Conservation (phyloP, 495 filamentous ascomycete genomes). For the Aspergillus haitiensis region DNA sequence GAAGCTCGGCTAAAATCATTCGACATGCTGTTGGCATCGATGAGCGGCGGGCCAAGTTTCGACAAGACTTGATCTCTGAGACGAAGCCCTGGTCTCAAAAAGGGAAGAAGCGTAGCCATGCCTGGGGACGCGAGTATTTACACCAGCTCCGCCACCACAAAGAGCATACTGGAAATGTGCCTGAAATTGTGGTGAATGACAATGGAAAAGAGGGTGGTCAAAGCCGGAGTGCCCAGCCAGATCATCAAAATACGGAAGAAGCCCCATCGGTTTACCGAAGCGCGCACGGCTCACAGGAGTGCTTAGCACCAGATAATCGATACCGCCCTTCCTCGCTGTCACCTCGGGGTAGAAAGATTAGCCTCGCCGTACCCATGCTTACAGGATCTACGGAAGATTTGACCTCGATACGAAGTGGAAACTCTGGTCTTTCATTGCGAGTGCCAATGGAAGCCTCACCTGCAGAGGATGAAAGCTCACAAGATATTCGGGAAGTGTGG, state of each 20-base stretch:
- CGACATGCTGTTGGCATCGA: conserved; percentile 78
- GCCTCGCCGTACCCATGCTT: conserved; percentile 33
- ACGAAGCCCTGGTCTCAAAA: conserved; percentile 32
- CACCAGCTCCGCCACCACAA: conserved; percentile 6
- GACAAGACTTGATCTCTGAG: conserved; percentile 72
- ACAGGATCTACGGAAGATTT: conserved; percentile 36
- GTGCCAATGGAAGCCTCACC: conserved; percentile 22
- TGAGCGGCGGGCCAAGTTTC: conserved; percentile 68
- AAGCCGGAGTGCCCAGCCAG: conserved; percentile 31
- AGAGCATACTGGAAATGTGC: conserved; percentile 5
- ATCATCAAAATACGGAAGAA: conserved; percentile 31
- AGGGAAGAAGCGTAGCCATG: conserved; percentile 9
- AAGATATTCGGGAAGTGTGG: conserved; percentile 83
- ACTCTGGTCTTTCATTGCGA: conserved; percentile 43
- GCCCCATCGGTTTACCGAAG: conserved; percentile 41
- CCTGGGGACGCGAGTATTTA: conserved; percentile 6
- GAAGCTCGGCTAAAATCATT: conserved; percentile 68
- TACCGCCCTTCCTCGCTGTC: conserved; percentile 46
- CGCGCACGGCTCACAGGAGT: conserved; percentile 31
- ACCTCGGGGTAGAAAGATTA: conserved; percentile 21
- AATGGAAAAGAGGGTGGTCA: not conserved
- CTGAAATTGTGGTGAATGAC: conserved; percentile 16
- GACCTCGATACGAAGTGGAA: conserved; percentile 39
- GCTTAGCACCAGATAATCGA: conserved; percentile 26
- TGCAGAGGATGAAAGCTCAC: conserved; percentile 58